These are phyloP conservation scores for Uronychia binucleata DNA, from an alignment of 73 alveolate species.

Conservation along the genomic window DNA sequence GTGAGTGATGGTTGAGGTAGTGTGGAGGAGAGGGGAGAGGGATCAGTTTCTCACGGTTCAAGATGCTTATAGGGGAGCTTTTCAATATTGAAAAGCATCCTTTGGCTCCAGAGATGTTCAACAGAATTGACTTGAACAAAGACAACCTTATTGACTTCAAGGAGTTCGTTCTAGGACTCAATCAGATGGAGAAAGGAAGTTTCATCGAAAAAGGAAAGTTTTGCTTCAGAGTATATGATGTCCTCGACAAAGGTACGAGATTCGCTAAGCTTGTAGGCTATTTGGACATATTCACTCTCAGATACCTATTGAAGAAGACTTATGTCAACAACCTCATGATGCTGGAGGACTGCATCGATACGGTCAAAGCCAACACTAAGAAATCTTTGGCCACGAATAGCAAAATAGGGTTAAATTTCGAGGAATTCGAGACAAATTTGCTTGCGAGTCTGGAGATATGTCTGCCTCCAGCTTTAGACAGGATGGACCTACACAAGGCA, in stretches of 20 bases:
- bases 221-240: slow-evolving; percentile 51
- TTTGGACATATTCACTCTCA: slow-evolving; percentile 41
- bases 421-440: slow-evolving; percentile 43
- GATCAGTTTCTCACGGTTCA: slow-evolving; percentile 9
- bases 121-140: slow-evolving; percentile 34
- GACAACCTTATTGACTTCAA: slow-evolving; percentile 45
- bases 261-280: neutral
- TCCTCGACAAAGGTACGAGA: slow-evolving; percentile 12
- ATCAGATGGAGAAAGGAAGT: slow-evolving; percentile 37
- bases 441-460: slow-evolving; percentile 26
- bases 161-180: slow-evolving; percentile 49
- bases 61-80: neutral
- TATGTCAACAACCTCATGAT: slow-evolving; percentile 23
- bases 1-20: slow-evolving; percentile 13
- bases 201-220: slow-evolving; percentile 34
- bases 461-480: slow-evolving; percentile 41
- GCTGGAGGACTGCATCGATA: slow-evolving; percentile 16
- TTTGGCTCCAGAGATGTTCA: slow-evolving; percentile 33
- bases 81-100: slow-evolving; percentile 61
- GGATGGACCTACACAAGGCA: slow-evolving; percentile 59
- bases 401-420: slow-evolving; percentile 40
- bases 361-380: neutral
- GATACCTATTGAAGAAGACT: slow-evolving; percentile 46
- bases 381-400: too few species aligned
- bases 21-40: slow-evolving; percentile 48